Percentiles rank a stretch among this genome's conserved stretches.
These are phyloP conservation scores for Leccinum boreale DNA, from an alignment of 768 basidiomycete species.

Conservation along the genomic window DNA sequence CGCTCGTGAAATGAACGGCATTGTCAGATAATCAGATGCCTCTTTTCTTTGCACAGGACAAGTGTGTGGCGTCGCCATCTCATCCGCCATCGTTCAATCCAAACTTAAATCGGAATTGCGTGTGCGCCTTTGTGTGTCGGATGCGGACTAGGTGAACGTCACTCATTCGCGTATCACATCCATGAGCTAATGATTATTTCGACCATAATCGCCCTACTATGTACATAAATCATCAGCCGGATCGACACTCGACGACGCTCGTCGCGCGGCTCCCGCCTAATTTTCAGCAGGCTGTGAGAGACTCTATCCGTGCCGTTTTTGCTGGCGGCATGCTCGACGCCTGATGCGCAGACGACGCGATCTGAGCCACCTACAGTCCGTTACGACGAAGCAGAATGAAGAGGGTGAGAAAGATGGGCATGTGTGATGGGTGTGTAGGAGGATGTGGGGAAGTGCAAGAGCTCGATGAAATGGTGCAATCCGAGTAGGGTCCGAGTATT, in stretches of 20 bases:
- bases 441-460: not conserved
- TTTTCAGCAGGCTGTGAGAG: conserved; percentile 47
- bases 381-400: no score
- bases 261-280: conserved; percentile 32
- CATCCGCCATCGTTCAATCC: conserved; percentile 57
- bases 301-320: conserved; percentile 50
- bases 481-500: not conserved
- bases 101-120: conserved; percentile 44
- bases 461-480: not conserved
- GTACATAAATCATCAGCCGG: conserved; percentile 41
- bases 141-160: conserved; percentile 40
- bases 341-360: no score
- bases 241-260: conserved; percentile 51
- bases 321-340: conserved; percentile 46
- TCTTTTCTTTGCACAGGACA: conserved; percentile 37
- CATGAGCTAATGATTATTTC: not conserved
- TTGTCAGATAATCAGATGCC: not conserved
- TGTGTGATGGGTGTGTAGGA: not conserved
- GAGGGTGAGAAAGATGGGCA: no score
- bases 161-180: not conserved
- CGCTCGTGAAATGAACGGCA: not conserved
- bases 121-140: conserved; percentile 40
- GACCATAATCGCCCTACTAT: conserved; percentile 6
- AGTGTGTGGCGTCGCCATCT: conserved; percentile 57
- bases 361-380: no score